Evolutionary conservation across 352 stramenopile genomes (phyloP).

Genomic region (Phytophthora meadii): DNA sequence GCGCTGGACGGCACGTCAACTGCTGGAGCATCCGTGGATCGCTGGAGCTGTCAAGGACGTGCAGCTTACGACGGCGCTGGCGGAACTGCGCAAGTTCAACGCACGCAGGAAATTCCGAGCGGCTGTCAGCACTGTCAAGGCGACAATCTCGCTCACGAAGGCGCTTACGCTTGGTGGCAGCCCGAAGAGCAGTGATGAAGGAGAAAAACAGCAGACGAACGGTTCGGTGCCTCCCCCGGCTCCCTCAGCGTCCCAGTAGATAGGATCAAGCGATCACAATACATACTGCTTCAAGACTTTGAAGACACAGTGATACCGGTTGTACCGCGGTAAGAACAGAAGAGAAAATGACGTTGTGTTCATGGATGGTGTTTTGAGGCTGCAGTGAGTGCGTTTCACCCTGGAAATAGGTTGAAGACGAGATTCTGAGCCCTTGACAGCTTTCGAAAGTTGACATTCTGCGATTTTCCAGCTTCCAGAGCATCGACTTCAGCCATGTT

Average conservation of each 20-base stretch:
- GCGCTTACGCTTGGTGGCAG: slow-evolving; percentile 51
- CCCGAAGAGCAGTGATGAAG: slow-evolving; percentile 36
- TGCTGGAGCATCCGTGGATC: slow-evolving; percentile 92
- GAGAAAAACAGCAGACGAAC: slow-evolving; percentile 21
- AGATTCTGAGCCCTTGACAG: slow-evolving; percentile 3
- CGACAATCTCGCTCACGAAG: slow-evolving; percentile 82
- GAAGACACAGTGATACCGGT: slow-evolving; percentile 25
- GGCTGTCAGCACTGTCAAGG: slow-evolving; percentile 91
- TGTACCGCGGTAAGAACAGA: no score
- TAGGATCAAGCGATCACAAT: slow-evolving; percentile 29
- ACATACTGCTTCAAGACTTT: slow-evolving; percentile 36
- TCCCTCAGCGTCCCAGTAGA: slow-evolving; percentile 35
- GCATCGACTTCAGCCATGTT: slow-evolving; percentile 18
- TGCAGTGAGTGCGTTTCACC: slow-evolving; percentile 9
- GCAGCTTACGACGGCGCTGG: slow-evolving; percentile 86
- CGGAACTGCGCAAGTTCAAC: slow-evolving; percentile 93
- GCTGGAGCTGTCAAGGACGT: slow-evolving; percentile 68
- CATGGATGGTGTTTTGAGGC: slow-evolving; percentile 11
- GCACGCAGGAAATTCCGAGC: slow-evolving; percentile 94
- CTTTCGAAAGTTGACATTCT: slow-evolving; percentile 8
- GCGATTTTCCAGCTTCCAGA: slow-evolving; percentile 15
- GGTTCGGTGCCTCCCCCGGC: slow-evolving; percentile 26
- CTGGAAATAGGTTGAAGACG: slow-evolving; percentile 34
- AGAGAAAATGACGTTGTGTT: slow-evolving; percentile 17
- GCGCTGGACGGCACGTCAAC: slow-evolving; percentile 74